Evolutionary conservation across 2,329 filamentous ascomycete genomes (phyloP).

Genomic region (Aspergillus nomiae): DNA sequence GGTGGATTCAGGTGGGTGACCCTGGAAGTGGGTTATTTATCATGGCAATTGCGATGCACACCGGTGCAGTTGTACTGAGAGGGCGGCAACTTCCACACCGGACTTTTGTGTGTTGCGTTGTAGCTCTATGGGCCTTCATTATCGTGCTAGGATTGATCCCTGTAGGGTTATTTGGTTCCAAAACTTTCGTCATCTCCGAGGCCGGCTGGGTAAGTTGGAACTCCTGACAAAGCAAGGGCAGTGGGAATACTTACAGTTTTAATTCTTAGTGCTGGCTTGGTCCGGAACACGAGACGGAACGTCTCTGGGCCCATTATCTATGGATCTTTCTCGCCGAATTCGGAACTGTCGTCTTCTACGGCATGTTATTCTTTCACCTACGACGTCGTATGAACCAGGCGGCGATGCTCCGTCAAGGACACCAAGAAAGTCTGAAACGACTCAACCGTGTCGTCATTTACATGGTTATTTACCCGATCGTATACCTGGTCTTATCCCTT

Average conservation of each 20-base stretch:
- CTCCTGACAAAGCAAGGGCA: neutral
- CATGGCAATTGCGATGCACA: constrained; percentile 56
- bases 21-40: constrained; percentile 55
- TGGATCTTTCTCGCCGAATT: constrained; percentile 59
- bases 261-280: constrained; percentile 53
- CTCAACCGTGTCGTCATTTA: constrained; percentile 45
- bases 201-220: constrained; percentile 49
- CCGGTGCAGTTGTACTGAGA: constrained; percentile 50
- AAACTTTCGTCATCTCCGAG: constrained; percentile 51
- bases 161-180: constrained; percentile 41
- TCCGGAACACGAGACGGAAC: constrained; percentile 43
- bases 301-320: constrained; percentile 55
- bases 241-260: neutral
- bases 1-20: constrained; percentile 55
- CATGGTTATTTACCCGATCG: constrained; percentile 50
- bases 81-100: constrained; percentile 49
- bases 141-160: constrained; percentile 51
- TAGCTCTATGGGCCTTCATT: constrained; percentile 50
- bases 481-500: constrained; percentile 64
- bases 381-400: constrained; percentile 45
- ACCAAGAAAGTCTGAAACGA: constrained; percentile 36
- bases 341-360: constrained; percentile 52
- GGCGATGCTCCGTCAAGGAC: constrained; percentile 32
- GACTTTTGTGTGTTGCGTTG: constrained; percentile 47
- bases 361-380: constrained; percentile 51